phyloP scores from a whole-genome alignment of 164 flowering plant genomes.

The Amborella trichopoda region DNA sequence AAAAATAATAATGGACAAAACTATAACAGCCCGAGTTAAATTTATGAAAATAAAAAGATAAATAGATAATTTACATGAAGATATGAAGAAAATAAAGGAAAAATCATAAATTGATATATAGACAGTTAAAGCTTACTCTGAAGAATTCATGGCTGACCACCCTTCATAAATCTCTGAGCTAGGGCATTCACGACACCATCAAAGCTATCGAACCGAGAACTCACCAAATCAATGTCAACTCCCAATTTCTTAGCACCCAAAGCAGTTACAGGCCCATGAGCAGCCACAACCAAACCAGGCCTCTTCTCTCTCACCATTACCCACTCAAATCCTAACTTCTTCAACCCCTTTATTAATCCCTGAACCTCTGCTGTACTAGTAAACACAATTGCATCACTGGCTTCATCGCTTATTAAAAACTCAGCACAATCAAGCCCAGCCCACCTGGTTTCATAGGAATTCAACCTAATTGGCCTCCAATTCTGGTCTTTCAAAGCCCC shows the following conservation, averaged over 20 bases:
- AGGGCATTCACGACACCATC: constrained; percentile 65
- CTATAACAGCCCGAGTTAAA: too few species aligned
- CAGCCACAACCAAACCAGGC: constrained; percentile 53
- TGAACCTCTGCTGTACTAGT: constrained; percentile 71
- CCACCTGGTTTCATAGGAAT: constrained; percentile 72
- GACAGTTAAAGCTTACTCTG: too few species aligned
- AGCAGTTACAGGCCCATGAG: constrained; percentile 82
- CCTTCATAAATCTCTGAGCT: neutral
- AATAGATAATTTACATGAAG: too few species aligned
- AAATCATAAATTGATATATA: too few species aligned
- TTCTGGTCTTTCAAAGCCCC: constrained; percentile 21
- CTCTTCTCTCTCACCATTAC: constrained; percentile 31
- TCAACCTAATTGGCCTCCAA: constrained; percentile 44
- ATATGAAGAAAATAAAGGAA: too few species aligned
- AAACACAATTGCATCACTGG: constrained; percentile 49
- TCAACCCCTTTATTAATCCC: constrained; percentile 56
- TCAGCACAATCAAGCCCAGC: constrained; percentile 33
- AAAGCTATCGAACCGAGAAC: constrained; percentile 46
- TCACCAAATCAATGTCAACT: constrained; percentile 50
- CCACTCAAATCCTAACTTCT: constrained; percentile 45
- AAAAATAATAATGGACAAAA: too few species aligned
- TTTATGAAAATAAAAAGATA: too few species aligned
- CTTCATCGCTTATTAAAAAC: constrained; percentile 15
- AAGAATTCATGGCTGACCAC: too few species aligned
- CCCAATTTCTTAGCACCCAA: constrained; percentile 63